phyloP scores from a whole-genome alignment of 2,329 filamentous ascomycete species.

The Aschersonia sp. region DNA sequence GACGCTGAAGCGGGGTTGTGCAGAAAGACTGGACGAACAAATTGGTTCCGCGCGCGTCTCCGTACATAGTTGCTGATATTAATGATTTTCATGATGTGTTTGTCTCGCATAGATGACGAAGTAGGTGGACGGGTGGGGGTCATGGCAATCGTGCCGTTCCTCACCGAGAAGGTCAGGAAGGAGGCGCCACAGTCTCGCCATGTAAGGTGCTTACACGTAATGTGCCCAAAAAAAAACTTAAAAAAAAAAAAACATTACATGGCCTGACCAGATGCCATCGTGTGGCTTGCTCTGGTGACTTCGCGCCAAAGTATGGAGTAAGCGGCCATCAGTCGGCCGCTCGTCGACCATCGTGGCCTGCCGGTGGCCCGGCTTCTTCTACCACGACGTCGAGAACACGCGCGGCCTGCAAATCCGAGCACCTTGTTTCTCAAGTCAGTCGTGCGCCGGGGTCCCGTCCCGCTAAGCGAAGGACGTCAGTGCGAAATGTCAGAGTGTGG shows the following conservation, averaged over 20 bases:
- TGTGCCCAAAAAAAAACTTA: too few relatives aligned
- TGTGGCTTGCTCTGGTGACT: too few relatives aligned
- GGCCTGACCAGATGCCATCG: too few relatives aligned
- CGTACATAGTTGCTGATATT: too few relatives aligned
- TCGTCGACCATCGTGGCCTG: too few relatives aligned
- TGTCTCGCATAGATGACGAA: background rate
- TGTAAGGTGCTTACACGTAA: background rate
- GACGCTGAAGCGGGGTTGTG: too few relatives aligned
- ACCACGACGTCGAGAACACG: too few relatives aligned
- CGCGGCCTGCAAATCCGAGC: background rate
- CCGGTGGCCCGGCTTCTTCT: too few relatives aligned
- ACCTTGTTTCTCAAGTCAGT: background rate
- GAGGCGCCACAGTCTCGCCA: background rate
- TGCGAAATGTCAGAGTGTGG: constrained; percentile 1
- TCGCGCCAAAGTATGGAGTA: too few relatives aligned
- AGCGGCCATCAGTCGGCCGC: too few relatives aligned
- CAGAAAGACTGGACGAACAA: background rate
- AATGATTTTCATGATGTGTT: background rate
- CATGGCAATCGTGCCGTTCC: background rate
- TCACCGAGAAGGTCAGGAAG: background rate
- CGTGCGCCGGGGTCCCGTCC: background rate
- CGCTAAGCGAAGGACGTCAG: background rate
- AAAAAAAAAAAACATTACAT: too few relatives aligned
- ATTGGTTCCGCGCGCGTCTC: background rate
- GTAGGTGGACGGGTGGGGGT: background rate